Evolutionary conservation across 129 eudicot genomes (phyloP), one percentile per base, ranked within the genome.

Genomic region (Rutidosis leptorrhynchoides): DNA sequence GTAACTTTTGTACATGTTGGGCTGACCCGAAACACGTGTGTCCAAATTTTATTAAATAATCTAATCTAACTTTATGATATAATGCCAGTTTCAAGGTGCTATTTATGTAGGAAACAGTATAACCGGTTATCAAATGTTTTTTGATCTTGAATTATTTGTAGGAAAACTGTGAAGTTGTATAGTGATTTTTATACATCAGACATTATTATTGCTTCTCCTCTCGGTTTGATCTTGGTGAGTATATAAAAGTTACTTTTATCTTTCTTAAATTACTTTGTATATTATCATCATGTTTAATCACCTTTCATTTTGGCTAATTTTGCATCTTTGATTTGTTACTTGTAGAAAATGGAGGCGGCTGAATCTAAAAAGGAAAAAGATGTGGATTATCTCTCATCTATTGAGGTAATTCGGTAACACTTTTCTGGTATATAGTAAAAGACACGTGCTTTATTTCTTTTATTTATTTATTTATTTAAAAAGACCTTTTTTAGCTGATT

Each of bases 351-450:
- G 30, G 95, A 82, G 64, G 88, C 84, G 71, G 95, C 99, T 62
- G 96, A 89, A 69, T 71, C 30, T 15, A 84, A 80, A 28, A 94
- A 89, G 80, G 93, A 85, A 74, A 94, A 80, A 73, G 95, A 94
- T 73, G 81, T 89, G 23, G 99, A 94, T 73, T 94, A 94, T 82
- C 82, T 94, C 58, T 89, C 99, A 74, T 94, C 96, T 37, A 86
- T 93, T 24, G 96, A 88, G 95, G 98, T 87, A 67, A 25, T 42
- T 16, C 52, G 8, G 72, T 8, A n/a, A n/a, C 25, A 59, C 19
- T 6, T 64, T 21, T 27, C 54, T 19, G 45, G 20, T 25, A 23
- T 25, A 23, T n/a, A 16, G 16, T 70, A 64, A 60, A 65, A 71
- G 60, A 60, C 56, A 48, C 12, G 22, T 22, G 35, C 27, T 23